These are phyloP conservation scores for Termitomyces sp. DNA, from an alignment of 768 basidiomycete species.

Conservation along the genomic window DNA sequence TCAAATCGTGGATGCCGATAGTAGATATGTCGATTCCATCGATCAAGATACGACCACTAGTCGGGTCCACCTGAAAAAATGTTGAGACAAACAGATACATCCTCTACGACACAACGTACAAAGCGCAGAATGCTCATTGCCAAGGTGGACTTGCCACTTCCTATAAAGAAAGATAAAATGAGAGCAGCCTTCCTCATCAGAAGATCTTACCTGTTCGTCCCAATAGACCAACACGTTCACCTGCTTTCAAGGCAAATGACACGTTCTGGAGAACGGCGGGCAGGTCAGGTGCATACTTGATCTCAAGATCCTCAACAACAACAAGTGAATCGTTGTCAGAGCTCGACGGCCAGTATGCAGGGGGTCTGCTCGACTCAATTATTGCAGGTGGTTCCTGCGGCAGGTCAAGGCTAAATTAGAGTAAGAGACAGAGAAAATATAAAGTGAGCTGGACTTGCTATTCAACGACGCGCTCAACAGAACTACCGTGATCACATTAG, in stretches of 20 bases:
- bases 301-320: slow-evolving; percentile 64
- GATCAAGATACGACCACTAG: slow-evolving; percentile 67
- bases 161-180: slow-evolving; percentile 21
- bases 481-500: slow-evolving; percentile 34
- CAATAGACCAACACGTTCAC: slow-evolving; percentile 73
- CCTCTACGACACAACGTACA: slow-evolving; percentile 31
- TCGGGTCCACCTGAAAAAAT: slow-evolving; percentile 58
- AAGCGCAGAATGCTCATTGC: slow-evolving; percentile 86
- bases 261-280: slow-evolving; percentile 74
- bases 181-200: background rate
- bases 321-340: slow-evolving; percentile 54
- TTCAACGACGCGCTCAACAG: slow-evolving; percentile 88
- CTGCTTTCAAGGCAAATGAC: slow-evolving; percentile 65
- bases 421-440: background rate
- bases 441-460: slow-evolving; percentile 38
- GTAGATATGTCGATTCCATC: slow-evolving; percentile 86
- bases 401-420: slow-evolving; percentile 47
- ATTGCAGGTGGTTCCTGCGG: slow-evolving; percentile 81
- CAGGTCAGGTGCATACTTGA: slow-evolving; percentile 83
- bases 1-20: slow-evolving; percentile 79
- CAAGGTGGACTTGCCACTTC: slow-evolving; percentile 78
- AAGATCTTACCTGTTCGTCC: slow-evolving; percentile 60
- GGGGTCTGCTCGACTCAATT: slow-evolving; percentile 69
- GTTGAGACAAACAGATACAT: background rate
- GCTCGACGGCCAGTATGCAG: slow-evolving; percentile 91